Evolutionary conservation across 1,284 basidiomycete genomes (phyloP).

Genomic region (Cutaneotrichosporon sp.): DNA sequence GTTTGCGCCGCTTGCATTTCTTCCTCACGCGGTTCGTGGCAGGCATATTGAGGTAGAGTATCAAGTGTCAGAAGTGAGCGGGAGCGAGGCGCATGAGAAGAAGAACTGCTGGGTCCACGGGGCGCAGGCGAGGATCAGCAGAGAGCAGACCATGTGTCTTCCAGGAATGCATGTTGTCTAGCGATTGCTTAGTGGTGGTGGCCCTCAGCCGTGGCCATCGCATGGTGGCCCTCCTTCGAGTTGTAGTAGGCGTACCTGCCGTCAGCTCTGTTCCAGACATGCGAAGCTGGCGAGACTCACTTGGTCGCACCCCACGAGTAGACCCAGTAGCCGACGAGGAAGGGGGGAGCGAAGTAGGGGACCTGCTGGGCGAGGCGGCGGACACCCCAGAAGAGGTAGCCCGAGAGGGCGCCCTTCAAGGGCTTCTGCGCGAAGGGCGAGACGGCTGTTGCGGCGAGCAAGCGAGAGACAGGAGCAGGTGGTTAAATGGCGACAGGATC

Average conservation of each 20-base stretch:
- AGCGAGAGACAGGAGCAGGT: not conserved
- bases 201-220: slow-evolving; percentile 34
- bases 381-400: slow-evolving; percentile 85
- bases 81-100: not conserved
- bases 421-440: slow-evolving; percentile 78
- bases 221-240: slow-evolving; percentile 53
- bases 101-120: not conserved
- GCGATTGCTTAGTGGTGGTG: slow-evolving; percentile 32
- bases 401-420: slow-evolving; percentile 67
- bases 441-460: slow-evolving; percentile 59
- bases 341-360: slow-evolving; percentile 76
- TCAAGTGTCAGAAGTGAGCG: not conserved
- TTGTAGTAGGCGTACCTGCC: slow-evolving; percentile 50
- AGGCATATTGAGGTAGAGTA: too few species aligned
- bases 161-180: slow-evolving; percentile 15
- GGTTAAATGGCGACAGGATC: not conserved
- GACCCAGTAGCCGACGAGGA: slow-evolving; percentile 71
- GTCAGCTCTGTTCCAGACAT: slow-evolving; percentile 11
- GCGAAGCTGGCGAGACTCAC: slow-evolving; percentile 24
- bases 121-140: not conserved
- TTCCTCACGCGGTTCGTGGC: too few species aligned
- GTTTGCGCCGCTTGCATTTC: not conserved
- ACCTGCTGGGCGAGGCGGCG: slow-evolving; percentile 70
- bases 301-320: slow-evolving; percentile 79
- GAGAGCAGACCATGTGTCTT: not conserved